Percentiles rank a stretch among this genome's conserved stretches.
phyloP scores from a whole-genome alignment of 768 basidiomycete species.

The Epithele typhae region DNA sequence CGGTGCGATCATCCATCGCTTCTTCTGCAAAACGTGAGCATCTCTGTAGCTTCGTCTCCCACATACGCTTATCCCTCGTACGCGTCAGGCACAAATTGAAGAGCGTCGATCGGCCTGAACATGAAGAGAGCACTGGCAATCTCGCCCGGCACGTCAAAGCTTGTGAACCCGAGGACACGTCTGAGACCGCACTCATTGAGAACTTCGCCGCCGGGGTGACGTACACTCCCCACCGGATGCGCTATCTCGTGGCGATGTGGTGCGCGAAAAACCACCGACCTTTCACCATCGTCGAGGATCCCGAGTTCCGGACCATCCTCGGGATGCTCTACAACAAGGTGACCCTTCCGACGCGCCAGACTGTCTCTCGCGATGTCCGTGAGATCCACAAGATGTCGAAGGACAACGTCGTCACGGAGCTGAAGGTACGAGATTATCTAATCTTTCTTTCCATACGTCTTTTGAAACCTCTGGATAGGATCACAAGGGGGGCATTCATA shows the following conservation, averaged over 20 bases:
- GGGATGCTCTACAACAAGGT: constrained; percentile 8
- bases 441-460: too few species aligned
- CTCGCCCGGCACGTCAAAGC: not conserved
- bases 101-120: not conserved
- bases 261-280: constrained; percentile 13
- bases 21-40: constrained; percentile 2
- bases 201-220: constrained; percentile 7
- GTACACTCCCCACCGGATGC: constrained; percentile 4
- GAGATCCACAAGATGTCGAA: constrained; percentile 4
- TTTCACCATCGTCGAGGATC: constrained; percentile 11
- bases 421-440: too few species aligned
- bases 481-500: constrained; percentile 17
- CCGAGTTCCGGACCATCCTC: constrained; percentile 5
- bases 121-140: constrained; percentile 1
- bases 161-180: not conserved
- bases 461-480: too few species aligned
- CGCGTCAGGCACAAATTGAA: not conserved
- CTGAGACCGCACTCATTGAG: not conserved
- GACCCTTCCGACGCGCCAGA: constrained; percentile 2
- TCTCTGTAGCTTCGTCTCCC: too few species aligned
- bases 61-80: too few species aligned
- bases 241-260: constrained; percentile 12
- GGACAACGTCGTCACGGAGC: not conserved
- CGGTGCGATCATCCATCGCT: not conserved
- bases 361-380: constrained; percentile 7